Base-by-base conservation (phyloP, 2,329 filamentous ascomycete genomes). In the Didymella sp. region DNA sequence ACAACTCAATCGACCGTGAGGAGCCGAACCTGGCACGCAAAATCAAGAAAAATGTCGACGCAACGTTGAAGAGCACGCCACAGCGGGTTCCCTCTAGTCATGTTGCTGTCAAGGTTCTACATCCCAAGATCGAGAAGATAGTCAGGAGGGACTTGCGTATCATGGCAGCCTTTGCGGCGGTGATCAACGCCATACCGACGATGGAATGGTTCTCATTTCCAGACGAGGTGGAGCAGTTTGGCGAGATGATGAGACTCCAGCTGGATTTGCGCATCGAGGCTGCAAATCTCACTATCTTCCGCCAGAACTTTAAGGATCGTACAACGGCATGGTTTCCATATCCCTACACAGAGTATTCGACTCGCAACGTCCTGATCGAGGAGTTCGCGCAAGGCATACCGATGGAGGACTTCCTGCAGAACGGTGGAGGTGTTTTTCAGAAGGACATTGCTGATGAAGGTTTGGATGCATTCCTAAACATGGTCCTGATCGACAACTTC, bases 171-270 rank as follows among this genome's bases (percentile, higher is more conserved):
- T 97, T 99, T 71, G 95, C 95, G 15, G 83, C 86, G 0, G 71
- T 90, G 6, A 87, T 99, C 65, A 96, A 98, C 76, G 79, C 85
- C 2, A 89, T 99, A 28, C 95, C 95, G 0, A 96, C 93, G 0
- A 95, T 99, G 72, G 92, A 98, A 76, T 99, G 95, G 95, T 83
- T 99, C 6, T 97, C 94, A 0, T 86, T 99, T 8, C 95, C 95
- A 0, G 94, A 97, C 66, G 95, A 99, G 74, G 95, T 98, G 3
- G 79, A 83, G 13, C 92, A 98, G 70, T 99, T 99, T 71, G 94
- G 93, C 22, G 90, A 96, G 73, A 99, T 99, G 95, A 99, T 99
- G 95, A 89, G 89, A 69, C 81, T 98, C n/a, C 95, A 99, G 74
- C 82, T 99, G 2, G 95, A 99, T 76, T 83, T 99, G 31, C 89